Conservation (phyloP, 139 green algal genomes). For the Pedinophyceae sp. region DNA sequence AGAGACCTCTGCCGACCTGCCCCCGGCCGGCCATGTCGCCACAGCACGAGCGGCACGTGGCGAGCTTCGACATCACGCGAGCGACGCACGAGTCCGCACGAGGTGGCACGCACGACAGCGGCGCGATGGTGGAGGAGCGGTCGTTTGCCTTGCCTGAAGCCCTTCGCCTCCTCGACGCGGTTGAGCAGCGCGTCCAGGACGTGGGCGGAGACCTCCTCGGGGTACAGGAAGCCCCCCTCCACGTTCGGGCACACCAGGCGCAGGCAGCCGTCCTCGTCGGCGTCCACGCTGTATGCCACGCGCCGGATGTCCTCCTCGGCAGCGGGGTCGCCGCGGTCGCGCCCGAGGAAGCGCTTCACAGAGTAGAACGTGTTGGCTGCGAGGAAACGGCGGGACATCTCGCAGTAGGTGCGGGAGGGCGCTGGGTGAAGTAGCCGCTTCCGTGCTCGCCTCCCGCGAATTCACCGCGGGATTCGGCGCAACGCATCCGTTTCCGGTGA, state of each 20-base stretch:
- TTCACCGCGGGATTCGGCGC: no score
- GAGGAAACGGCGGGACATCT: background rate
- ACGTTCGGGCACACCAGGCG: constrained; percentile 19
- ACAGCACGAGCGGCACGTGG: no score
- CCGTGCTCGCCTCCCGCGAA: no score
- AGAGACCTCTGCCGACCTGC: no score
- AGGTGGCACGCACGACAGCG: background rate
- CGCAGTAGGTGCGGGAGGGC: background rate
- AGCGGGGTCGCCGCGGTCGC: constrained; percentile 17
- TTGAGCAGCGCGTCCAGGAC: constrained; percentile 12
- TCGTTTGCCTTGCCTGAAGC: background rate
- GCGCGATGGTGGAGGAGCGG: background rate
- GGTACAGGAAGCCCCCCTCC: constrained; percentile 36
- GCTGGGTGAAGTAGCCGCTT: no score
- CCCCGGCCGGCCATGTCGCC: no score
- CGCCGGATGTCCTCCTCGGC: constrained; percentile 26
- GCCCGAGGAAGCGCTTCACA: constrained; percentile 74
- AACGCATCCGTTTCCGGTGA: no score
- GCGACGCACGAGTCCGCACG: background rate
- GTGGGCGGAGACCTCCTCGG: constrained; percentile 56
- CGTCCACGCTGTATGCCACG: constrained; percentile 31
- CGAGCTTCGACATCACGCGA: no score
- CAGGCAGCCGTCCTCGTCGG: constrained; percentile 23
- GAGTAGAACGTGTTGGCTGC: constrained; percentile 58
- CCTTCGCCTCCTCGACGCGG: no score